Evolutionary conservation across 208 protist genomes (phyloP), one percentile per base, ranked within the genome.

Genomic region (Leishmania tarentolae): DNA sequence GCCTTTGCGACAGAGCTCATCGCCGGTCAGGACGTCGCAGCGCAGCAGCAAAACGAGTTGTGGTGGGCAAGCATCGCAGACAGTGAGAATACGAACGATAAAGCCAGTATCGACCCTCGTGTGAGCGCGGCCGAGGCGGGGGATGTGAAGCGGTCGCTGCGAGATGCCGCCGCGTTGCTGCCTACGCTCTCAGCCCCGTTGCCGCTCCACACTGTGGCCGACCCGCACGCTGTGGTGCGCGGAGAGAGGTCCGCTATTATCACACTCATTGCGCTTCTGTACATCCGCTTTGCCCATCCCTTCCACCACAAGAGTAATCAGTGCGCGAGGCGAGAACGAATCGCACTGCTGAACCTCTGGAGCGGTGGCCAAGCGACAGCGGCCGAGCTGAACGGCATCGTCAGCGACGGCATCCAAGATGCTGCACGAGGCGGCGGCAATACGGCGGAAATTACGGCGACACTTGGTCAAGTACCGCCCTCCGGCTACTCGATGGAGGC

Each of bases 241-340:
- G 94, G 94, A 42, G 93, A 96, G 86, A 83, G 87, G 4, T 71
- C 85, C 57, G 79, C 93, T 2, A 71, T 91, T 17, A 74, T 97
- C 68, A 98, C 94, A 8, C 83, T 98, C 70, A 37, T 98, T 28
- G 87, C 93, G 15, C 87, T 98, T n/a, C 84, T 98, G 40, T 98
- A 98, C 86, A 87, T 91, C 13, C 92, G 94, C 72, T 98, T 98
- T 73, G 70, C 94, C 13, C 93, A 98, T 75, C 92, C 94, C 17
- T 98, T 98, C 82, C 93, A 98, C 78, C 94, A 98, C 86, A 98
- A 98, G 78, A 88, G 87, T 47, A 86, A 80, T 31, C 86, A 91
- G 69, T 90, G 88, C 83, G 93, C 93, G n/a, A 53, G 57, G 76
- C 74, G 92, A 53, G 94, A 98, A 80, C 75, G 84, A 0, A 90